Evolutionary conservation across 2,329 filamentous ascomycete species (phyloP).

Genomic region (Helicocarpus griseus): DNA sequence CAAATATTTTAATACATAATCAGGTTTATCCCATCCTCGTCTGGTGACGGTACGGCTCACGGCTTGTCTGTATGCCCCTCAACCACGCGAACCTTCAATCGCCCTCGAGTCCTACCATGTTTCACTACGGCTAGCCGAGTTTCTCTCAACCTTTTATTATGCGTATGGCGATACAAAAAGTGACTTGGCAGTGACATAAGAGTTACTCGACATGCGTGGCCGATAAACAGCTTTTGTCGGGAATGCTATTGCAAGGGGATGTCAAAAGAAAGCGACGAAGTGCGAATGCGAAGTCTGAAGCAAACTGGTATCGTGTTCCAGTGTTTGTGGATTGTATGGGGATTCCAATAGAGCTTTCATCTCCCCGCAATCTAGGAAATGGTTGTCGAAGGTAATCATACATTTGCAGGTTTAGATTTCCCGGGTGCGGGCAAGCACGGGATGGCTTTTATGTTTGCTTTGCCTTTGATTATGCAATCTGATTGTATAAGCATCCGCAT

Average conservation of each 20-base stretch:
- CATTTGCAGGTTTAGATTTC: neutral
- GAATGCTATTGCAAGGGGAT: neutral
- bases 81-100: neutral
- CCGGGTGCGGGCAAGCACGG: neutral
- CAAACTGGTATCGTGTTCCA: neutral
- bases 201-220: neutral
- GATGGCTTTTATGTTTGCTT: neutral
- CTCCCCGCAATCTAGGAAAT: too few relatives aligned
- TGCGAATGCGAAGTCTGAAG: neutral
- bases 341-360: too few relatives aligned
- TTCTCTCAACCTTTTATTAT: neutral
- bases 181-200: neutral
- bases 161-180: neutral
- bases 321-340: too few relatives aligned
- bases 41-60: neutral
- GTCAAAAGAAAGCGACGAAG: neutral
- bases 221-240: neutral
- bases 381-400: neutral
- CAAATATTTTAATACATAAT: constrained; percentile 1
- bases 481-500: neutral
- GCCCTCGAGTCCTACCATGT: neutral
- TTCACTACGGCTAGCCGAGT: neutral
- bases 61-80: neutral
- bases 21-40: neutral
- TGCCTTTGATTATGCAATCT: neutral